Percentiles rank a stretch among this genome's conserved stretches.
phyloP scores from a whole-genome alignment of 805 yeast species.

The Wickerhamiella nectarea region DNA sequence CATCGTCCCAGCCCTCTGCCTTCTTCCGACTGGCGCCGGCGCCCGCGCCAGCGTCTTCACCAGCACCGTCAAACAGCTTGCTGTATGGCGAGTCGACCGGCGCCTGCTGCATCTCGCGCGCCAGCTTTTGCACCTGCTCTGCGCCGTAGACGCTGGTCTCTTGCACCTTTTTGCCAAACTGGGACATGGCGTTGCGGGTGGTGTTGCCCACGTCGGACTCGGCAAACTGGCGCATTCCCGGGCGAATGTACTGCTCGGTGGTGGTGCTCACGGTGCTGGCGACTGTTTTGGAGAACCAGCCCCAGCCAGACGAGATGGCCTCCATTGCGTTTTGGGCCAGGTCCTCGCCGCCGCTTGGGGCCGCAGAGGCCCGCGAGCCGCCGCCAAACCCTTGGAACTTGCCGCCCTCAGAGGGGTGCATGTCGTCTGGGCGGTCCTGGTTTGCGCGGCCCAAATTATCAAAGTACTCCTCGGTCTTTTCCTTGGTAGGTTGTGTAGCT shows the following conservation, averaged over 20 bases:
- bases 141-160: constrained; percentile 71
- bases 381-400: constrained; percentile 87
- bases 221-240: constrained; percentile 69
- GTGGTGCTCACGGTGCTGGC: constrained; percentile 75
- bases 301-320: constrained; percentile 89
- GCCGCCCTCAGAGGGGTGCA: constrained; percentile 93
- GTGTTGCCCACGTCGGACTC: constrained; percentile 69
- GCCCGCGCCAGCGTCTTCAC: neutral
- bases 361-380: constrained; percentile 20
- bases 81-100: constrained; percentile 12
- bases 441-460: constrained; percentile 65
- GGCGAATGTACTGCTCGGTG: constrained; percentile 77
- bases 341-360: constrained; percentile 34
- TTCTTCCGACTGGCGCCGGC: neutral
- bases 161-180: constrained; percentile 88
- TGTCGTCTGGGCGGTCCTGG: constrained; percentile 54
- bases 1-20: constrained; percentile 8
- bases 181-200: constrained; percentile 87
- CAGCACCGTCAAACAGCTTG: constrained; percentile 15
- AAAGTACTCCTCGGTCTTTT: constrained; percentile 60
- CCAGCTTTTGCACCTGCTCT: constrained; percentile 48
- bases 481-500: constrained; percentile 14
- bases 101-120: constrained; percentile 26
- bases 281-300: constrained; percentile 74
- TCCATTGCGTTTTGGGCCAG: constrained; percentile 67